These are phyloP conservation scores for Nakaseomyces uthaithaninus DNA, from an alignment of 1,139 yeast genomes.

Conservation along the genomic window DNA sequence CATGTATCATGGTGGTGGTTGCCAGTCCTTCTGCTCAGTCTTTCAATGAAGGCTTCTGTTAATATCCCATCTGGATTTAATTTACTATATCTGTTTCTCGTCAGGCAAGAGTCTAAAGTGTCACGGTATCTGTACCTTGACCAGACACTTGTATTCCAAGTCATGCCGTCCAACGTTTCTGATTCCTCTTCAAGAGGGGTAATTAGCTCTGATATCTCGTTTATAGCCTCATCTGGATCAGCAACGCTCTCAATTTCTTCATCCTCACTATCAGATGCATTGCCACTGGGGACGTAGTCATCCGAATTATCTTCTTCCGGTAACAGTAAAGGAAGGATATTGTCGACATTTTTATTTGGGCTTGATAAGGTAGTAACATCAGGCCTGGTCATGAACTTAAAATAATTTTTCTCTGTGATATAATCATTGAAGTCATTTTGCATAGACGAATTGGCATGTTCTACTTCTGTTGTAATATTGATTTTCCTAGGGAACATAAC, in stretches of 20 bases:
- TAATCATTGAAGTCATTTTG: slow-evolving; percentile 19
- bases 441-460: background rate
- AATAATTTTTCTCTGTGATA: slow-evolving; percentile 24
- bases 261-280: slow-evolving; percentile 14
- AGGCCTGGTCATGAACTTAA: slow-evolving; percentile 18
- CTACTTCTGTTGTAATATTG: background rate
- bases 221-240: slow-evolving; percentile 2
- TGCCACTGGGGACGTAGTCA: slow-evolving; percentile 33
- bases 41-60: slow-evolving; percentile 25
- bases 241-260: background rate
- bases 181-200: slow-evolving; percentile 6
- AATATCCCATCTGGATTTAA: slow-evolving; percentile 26
- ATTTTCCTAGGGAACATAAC: background rate
- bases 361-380: background rate
- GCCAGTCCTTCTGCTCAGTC: background rate
- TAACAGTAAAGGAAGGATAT: slow-evolving; percentile 22
- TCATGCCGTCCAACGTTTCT: slow-evolving; percentile 13
- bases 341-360: slow-evolving; percentile 11
- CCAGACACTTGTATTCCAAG: slow-evolving; percentile 29
- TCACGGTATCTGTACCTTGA: slow-evolving; percentile 13
- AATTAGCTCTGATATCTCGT: slow-evolving; percentile 6
- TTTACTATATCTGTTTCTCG: slow-evolving; percentile 31
- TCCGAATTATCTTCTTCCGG: slow-evolving; percentile 43
- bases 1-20: background rate
- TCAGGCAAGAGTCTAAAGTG: slow-evolving; percentile 22